Evolutionary conservation across 345 rosid species (phyloP), one percentile per base, ranked within the genome.

Genomic region (Cochlearia excelsa): DNA sequence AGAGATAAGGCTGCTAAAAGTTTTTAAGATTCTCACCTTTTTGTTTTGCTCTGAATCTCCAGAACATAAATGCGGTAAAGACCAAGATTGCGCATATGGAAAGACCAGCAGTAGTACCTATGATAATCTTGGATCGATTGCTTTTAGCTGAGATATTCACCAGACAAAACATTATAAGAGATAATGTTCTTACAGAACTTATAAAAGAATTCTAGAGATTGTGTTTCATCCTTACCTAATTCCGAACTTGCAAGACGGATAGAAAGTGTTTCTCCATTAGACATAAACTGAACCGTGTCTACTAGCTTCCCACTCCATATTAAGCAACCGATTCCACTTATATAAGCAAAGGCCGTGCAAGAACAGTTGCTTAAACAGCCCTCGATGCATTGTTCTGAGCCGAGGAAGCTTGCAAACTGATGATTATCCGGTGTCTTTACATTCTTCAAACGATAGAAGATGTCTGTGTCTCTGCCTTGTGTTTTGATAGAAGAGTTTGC

Each of bases 291-390:
- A 51, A 48, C 53, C 10, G 60, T 57, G 39, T 65, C 74, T 1
- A 69, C 26, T 33, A 74, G 70, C 52, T 68, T 57, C 23, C 54
- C 31, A 9, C 10, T 30, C 77, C 77, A 68, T 6, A 68, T 65
- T 41, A 68, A 38, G 39, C 77, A 74, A 6, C 77, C 77, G 37
- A 65, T 72, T 23, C 53, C 63, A 9, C 47, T 52, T 27, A 65
- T 38, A 40, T 53, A 65, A 9, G 76, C 3, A 61, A 46, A 72
- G 9, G 74, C 77, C 10, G 23, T 39, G 27, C 74, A 74, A 48
- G 77, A 74, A 59, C 77, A 74, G 54, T 74, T 74, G 7, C 66
- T 55, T 40, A 64, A 65, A 31, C 70, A 71, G 29, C 50, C 48
- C 54, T 64, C 30, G 3, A 43, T 56, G 45, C 69, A 63, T 3